A percentile compares a stretch with the other conserved stretches of the same genome.
Conservation (phyloP, 1,139 yeast species). For the Blastobotrys serpentis region DNA sequence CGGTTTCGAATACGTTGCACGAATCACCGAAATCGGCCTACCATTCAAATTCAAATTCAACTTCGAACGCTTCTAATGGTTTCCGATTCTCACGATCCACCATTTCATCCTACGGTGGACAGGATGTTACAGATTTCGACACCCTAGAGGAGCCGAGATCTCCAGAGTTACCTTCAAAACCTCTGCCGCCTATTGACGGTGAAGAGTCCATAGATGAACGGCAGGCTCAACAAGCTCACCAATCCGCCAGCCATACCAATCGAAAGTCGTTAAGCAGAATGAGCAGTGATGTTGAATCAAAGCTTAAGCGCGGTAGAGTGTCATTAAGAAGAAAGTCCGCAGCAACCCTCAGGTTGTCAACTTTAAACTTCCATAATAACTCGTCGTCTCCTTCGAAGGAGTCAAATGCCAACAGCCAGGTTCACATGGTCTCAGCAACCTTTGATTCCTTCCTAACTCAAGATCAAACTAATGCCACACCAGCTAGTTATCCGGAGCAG, state of each 20-base stretch:
- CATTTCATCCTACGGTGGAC: slow-evolving; percentile 18
- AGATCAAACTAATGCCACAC: slow-evolving; percentile 7
- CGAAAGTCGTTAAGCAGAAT: slow-evolving; percentile 17
- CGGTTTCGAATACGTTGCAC: not conserved
- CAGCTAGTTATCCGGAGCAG: slow-evolving; percentile 7
- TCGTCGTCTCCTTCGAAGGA: slow-evolving; percentile 9
- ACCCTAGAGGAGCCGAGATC: slow-evolving; percentile 15
- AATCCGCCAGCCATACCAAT: slow-evolving; percentile 1
- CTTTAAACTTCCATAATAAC: slow-evolving; percentile 14
- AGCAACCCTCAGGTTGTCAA: slow-evolving; percentile 21
- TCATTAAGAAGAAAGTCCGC: slow-evolving; percentile 23
- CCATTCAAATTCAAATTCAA: slow-evolving; percentile 8
- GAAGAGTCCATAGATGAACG: slow-evolving; percentile 10
- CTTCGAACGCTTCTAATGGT: slow-evolving; percentile 8
- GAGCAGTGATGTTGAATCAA: slow-evolving; percentile 21
- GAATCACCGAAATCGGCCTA: slow-evolving; percentile 5
- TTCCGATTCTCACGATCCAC: slow-evolving; percentile 18
- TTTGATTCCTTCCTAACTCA: slow-evolving; percentile 16
- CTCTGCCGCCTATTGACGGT: slow-evolving; percentile 9
- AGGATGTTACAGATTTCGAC: slow-evolving; percentile 14
- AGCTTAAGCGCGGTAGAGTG: slow-evolving; percentile 19
- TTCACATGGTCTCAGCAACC: slow-evolving; percentile 16
- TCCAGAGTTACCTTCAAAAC: slow-evolving; percentile 8
- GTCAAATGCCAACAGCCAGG: slow-evolving; percentile 10
- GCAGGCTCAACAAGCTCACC: slow-evolving; percentile 2